Conservation (phyloP, 805 yeast species). For the Metschnikowia proteae region DNA sequence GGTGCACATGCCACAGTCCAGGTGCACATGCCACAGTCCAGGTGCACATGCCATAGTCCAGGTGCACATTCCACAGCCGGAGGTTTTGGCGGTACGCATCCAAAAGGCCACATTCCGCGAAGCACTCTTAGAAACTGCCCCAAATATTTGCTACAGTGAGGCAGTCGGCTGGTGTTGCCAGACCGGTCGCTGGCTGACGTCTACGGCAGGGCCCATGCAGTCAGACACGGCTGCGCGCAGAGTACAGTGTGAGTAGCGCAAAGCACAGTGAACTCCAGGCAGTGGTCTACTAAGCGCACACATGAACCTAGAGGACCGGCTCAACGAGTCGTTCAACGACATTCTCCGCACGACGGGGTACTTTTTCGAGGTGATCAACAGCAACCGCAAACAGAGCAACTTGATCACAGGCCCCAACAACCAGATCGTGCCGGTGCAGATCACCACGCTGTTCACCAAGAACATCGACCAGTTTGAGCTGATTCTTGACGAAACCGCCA, state of each 20-base stretch:
- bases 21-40: too few relatives aligned
- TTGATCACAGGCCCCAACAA: conserved; percentile 40
- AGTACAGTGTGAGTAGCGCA: not conserved
- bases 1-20: too few relatives aligned
- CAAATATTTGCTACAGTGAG: too few relatives aligned
- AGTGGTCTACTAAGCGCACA: not conserved
- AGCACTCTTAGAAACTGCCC: too few relatives aligned
- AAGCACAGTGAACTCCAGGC: not conserved
- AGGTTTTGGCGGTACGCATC: too few relatives aligned
- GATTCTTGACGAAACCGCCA: conserved; percentile 39
- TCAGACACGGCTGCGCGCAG: conserved; percentile 3
- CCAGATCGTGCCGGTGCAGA: conserved; percentile 36
- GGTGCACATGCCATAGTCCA: too few relatives aligned
- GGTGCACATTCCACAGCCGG: too few relatives aligned
- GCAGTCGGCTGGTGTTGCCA: too few relatives aligned
- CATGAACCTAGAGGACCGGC: conserved; percentile 39
- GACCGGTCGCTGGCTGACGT: too few relatives aligned
- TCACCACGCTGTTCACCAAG: conserved; percentile 32
- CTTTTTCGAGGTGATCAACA: conserved; percentile 39
- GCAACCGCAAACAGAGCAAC: conserved; percentile 39
- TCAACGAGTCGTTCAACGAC: conserved; percentile 39
- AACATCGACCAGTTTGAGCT: conserved; percentile 39
- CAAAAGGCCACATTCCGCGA: too few relatives aligned
- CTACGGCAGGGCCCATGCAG: not conserved
- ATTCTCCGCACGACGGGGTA: conserved; percentile 42